phyloP scores from a whole-genome alignment of 2,329 filamentous ascomycete genomes.

The Clonostachys chloroleuca region DNA sequence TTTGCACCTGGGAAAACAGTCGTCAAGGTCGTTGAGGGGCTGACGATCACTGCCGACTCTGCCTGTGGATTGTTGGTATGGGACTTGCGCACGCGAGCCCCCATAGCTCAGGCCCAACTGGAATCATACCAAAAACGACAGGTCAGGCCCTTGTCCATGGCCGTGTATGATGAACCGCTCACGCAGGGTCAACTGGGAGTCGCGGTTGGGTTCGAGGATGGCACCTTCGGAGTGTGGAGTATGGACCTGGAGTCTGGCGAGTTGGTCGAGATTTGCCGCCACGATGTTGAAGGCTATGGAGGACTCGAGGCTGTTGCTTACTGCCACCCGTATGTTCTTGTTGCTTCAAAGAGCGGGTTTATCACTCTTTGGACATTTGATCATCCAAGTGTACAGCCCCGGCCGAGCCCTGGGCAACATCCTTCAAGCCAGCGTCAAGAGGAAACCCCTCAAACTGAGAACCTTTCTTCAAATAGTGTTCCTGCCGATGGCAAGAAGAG shows the following conservation, averaged over 20 bases:
- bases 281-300: constrained; percentile 58
- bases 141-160: constrained; percentile 55
- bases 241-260: constrained; percentile 39
- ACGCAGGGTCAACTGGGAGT: constrained; percentile 48
- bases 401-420: too few relatives aligned
- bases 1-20: constrained; percentile 50
- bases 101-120: constrained; percentile 49
- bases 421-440: not conserved
- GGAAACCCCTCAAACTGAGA: constrained; percentile 2
- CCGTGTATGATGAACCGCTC: constrained; percentile 52
- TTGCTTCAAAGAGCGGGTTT: constrained; percentile 69
- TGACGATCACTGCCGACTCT: constrained; percentile 73
- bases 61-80: constrained; percentile 71
- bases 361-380: constrained; percentile 73
- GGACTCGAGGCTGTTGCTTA: constrained; percentile 68
- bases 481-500: not conserved
- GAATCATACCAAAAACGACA: constrained; percentile 9
- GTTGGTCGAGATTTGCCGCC: constrained; percentile 50
- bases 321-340: constrained; percentile 71
- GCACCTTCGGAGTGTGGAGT: constrained; percentile 66
- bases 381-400: not conserved
- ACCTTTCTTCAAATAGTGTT: too few relatives aligned
- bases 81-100: constrained; percentile 60
- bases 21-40: constrained; percentile 71
- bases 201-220: constrained; percentile 66